These are phyloP conservation scores for Hortaea sp. DNA, from an alignment of 2,329 filamentous ascomycete species.

Conservation along the genomic window DNA sequence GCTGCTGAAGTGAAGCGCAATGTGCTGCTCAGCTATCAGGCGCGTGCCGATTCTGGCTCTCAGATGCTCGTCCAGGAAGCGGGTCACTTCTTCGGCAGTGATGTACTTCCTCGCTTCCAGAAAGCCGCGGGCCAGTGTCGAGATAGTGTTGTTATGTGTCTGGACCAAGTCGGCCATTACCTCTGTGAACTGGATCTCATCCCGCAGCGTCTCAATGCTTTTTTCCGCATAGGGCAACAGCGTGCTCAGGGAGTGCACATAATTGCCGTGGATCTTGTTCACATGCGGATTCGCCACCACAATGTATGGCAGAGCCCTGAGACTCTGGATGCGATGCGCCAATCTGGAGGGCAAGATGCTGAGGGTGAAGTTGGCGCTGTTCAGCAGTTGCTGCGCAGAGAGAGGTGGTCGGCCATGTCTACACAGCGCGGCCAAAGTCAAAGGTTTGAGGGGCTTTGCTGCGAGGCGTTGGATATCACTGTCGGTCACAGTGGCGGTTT, in stretches of 20 bases:
- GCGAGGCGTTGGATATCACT: constrained; percentile 72
- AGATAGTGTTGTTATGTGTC: constrained; percentile 90
- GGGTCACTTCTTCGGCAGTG: constrained; percentile 68
- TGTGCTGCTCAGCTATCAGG: constrained; percentile 91
- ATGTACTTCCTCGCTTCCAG: constrained; percentile 91
- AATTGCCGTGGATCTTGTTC: constrained; percentile 89
- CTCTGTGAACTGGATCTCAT: constrained; percentile 84
- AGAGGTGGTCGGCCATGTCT: constrained; percentile 83
- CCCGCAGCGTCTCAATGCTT: constrained; percentile 65
- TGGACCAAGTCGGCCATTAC: constrained; percentile 91
- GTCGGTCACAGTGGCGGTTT: constrained; percentile 44
- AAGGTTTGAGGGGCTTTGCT: constrained; percentile 63
- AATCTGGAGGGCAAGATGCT: constrained; percentile 84
- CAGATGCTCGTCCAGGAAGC: constrained; percentile 86
- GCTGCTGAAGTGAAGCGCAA: constrained; percentile 70
- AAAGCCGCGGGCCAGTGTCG: constrained; percentile 82
- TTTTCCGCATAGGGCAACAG: constrained; percentile 73
- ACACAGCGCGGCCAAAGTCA: constrained; percentile 81
- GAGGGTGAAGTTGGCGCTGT: constrained; percentile 91
- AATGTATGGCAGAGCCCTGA: constrained; percentile 91
- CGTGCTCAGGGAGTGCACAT: constrained; percentile 83
- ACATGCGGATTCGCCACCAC: constrained; percentile 97
- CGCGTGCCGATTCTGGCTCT: constrained; percentile 88
- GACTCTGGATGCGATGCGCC: constrained; percentile 83
- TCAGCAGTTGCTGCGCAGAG: constrained; percentile 66